phyloP scores from a whole-genome alignment of 1,284 basidiomycete genomes.

The Leccinum subrobustum region DNA sequence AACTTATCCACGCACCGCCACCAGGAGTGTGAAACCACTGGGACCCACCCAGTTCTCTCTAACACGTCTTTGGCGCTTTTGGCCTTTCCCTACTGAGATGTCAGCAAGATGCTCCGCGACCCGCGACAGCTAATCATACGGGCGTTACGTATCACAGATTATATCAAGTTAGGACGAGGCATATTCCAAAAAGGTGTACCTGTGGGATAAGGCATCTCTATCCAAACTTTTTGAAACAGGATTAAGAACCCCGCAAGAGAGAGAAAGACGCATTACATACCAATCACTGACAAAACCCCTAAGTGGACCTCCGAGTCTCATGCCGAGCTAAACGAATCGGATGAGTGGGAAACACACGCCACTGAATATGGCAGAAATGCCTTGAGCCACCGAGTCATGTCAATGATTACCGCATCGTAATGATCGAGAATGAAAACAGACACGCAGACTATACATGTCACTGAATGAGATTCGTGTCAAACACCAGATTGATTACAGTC shows the following conservation, averaged over 20 bases:
- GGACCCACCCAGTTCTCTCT: constrained; percentile 58
- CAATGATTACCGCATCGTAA: constrained; percentile 11
- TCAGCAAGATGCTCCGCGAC: constrained; percentile 8
- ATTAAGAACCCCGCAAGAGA: neutral
- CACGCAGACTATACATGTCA: constrained; percentile 77
- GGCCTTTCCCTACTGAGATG: constrained; percentile 44
- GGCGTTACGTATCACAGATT: constrained; percentile 63
- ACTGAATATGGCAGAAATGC: constrained; percentile 66
- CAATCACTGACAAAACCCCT: constrained; percentile 72
- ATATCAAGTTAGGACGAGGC: constrained; percentile 48
- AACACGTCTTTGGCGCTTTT: constrained; percentile 52
- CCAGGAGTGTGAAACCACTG: constrained; percentile 53
- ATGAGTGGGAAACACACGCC: constrained; percentile 48
- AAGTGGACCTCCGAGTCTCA: constrained; percentile 75
- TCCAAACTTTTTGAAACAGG: constrained; percentile 48
- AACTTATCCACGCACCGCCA: constrained; percentile 46
- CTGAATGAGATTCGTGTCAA: constrained; percentile 60
- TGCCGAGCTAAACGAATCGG: constrained; percentile 51
- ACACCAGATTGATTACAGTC: constrained; percentile 13
- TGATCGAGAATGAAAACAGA: constrained; percentile 33
- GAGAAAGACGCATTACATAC: constrained; percentile 33
- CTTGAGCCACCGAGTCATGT: constrained; percentile 57
- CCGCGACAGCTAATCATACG: constrained; percentile 36
- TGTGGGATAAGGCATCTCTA: constrained; percentile 74
- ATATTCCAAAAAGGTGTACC: constrained; percentile 62